Base-by-base conservation (phyloP, 345 rosid species). In the Camelina sativa region DNA sequence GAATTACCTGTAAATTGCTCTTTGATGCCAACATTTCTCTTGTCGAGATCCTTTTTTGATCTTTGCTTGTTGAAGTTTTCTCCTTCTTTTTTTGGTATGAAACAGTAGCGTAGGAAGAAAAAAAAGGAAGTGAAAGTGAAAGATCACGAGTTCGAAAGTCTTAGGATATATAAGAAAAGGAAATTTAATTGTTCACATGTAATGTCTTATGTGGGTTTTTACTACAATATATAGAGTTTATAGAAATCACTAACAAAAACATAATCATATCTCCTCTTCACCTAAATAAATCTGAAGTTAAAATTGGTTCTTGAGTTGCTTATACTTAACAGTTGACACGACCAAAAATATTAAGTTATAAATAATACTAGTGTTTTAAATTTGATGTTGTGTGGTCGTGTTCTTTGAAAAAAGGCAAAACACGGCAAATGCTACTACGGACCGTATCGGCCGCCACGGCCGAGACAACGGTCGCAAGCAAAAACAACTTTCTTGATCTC, bases 401-500 rank as follows among this genome's bases (percentile, higher is more conserved):
- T 37, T 48, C 4, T 7, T 7, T 59, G 44, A 0, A 50, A 64
- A 0, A 50, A 64, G 35, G n/a, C 48, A 28, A 48, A 25, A 22
- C 37, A 34, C 37, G 34, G 28, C 22, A 66, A 69, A 80, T 80
- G 82, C 43, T 80, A 19, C 64, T 75, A 30, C 67, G 78, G 16
- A 48, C 79, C 1, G 67, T 74, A 47, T 65, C 71, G 16, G 41
- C 65, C 15, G 80, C 60, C 58, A 28, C 51, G 32, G 70, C 72
- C 19, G 72, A 76, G 43, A 71, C 74, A 46, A 57, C 68, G 22
- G 22, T 53, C 41, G 65, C 47, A 16, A 8, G 71, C 65, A 80
- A 80, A 44, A 74, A 69, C 76, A 77, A 56, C 68, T 77, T 84
- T 76, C 76, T 85, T 60, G 69, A 66, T 35, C 86, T 87, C 77